Conservation (phyloP, 352 stramenopile species). For the Phytophthora nicotianae region DNA sequence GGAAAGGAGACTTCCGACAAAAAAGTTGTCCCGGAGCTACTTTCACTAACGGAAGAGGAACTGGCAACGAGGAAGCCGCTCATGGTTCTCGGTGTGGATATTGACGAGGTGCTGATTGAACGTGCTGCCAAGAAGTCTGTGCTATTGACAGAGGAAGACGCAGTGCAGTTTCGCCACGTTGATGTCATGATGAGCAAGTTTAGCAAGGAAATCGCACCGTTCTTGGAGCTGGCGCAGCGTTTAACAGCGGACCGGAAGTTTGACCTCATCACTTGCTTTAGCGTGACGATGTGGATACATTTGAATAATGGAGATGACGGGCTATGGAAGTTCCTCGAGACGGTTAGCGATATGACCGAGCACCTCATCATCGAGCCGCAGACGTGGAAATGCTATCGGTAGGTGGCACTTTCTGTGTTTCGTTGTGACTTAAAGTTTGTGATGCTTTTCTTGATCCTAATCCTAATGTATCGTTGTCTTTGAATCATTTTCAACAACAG, state of each 20-base stretch:
- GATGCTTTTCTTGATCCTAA: background rate
- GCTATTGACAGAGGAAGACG: slow-evolving; percentile 31
- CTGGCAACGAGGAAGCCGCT: slow-evolving; percentile 45
- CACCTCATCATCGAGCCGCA: slow-evolving; percentile 84
- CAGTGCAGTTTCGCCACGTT: slow-evolving; percentile 56
- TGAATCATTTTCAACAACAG: slow-evolving; percentile 28
- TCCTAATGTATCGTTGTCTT: background rate
- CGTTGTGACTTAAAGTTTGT: slow-evolving; percentile 3
- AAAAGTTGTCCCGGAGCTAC: slow-evolving; percentile 20
- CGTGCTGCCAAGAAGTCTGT: slow-evolving; percentile 53
- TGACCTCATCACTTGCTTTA: slow-evolving; percentile 81
- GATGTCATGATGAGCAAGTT: slow-evolving; percentile 65
- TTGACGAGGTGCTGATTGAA: slow-evolving; percentile 72
- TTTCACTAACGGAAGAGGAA: slow-evolving; percentile 29
- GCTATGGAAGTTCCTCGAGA: slow-evolving; percentile 73
- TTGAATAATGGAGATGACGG: slow-evolving; percentile 86
- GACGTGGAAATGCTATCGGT: slow-evolving; percentile 88
- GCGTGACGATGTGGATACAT: slow-evolving; percentile 90
- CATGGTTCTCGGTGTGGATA: slow-evolving; percentile 72
- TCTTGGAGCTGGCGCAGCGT: slow-evolving; percentile 52
- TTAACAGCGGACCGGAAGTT: slow-evolving; percentile 48
- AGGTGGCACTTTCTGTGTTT: slow-evolving; percentile 15
- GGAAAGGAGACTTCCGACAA: slow-evolving; percentile 10
- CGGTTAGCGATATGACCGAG: slow-evolving; percentile 59
- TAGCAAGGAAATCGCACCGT: slow-evolving; percentile 43